Conservation (phyloP, 164 flowering plant species). For the Stephania cephalantha region DNA sequence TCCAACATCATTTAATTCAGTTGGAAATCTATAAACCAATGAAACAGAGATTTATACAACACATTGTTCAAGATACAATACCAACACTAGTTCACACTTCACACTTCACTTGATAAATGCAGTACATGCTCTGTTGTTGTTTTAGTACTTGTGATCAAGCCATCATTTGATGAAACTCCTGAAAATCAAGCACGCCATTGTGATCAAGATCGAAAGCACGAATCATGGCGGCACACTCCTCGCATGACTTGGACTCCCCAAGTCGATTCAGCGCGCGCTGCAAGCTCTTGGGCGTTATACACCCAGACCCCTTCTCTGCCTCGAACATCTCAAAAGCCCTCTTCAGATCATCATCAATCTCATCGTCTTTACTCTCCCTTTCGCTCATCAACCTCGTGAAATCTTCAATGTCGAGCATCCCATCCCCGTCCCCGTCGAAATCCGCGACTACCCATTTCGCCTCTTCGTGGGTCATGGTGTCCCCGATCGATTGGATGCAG, state of each 20-base stretch:
- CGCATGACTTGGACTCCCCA: slow-evolving; percentile 46
- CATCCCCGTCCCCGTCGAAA: slow-evolving; percentile 51
- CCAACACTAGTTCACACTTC: too few relatives aligned
- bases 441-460: slow-evolving; percentile 42
- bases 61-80: too few relatives aligned
- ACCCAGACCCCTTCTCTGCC: slow-evolving; percentile 57
- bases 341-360: slow-evolving; percentile 31
- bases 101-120: too few relatives aligned
- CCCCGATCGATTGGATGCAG: slow-evolving; percentile 55
- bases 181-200: slow-evolving; percentile 67
- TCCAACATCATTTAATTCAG: too few relatives aligned
- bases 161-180: slow-evolving; percentile 78
- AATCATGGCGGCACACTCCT: slow-evolving; percentile 74
- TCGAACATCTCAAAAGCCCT: slow-evolving; percentile 79
- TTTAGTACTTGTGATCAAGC: slow-evolving; percentile 9
- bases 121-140: too few relatives aligned
- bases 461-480: slow-evolving; percentile 49
- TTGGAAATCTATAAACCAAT: too few relatives aligned
- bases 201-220: slow-evolving; percentile 53
- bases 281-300: slow-evolving; percentile 68
- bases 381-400: slow-evolving; percentile 43
- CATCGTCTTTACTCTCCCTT: background rate
- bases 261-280: slow-evolving; percentile 50
- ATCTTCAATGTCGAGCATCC: slow-evolving; percentile 48
- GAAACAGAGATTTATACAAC: too few relatives aligned